Conservation (phyloP, 1,284 basidiomycete species). For the Marasmius sp. region DNA sequence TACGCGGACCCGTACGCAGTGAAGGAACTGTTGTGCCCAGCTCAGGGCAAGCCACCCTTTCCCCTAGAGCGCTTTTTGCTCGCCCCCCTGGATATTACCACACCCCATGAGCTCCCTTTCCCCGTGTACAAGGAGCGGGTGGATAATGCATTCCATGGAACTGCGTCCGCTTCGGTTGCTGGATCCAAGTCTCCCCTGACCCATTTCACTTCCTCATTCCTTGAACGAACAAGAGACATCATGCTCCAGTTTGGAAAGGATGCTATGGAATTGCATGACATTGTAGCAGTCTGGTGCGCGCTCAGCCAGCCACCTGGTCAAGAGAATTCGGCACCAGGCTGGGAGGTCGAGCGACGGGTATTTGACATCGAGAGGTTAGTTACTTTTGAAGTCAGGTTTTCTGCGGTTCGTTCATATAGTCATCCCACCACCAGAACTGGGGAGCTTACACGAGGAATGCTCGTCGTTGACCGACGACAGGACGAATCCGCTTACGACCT, state of each 20-base stretch:
- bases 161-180: constrained; percentile 42
- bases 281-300: constrained; percentile 80
- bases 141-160: constrained; percentile 55
- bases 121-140: constrained; percentile 52
- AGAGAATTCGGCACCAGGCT: constrained; percentile 39
- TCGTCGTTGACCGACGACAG: constrained; percentile 69
- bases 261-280: constrained; percentile 84
- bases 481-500: constrained; percentile 58
- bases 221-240: constrained; percentile 71
- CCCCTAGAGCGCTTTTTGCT: constrained; percentile 70
- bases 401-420: background rate
- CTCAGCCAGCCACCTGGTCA: constrained; percentile 59
- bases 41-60: constrained; percentile 37
- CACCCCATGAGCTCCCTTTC: constrained; percentile 78
- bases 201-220: constrained; percentile 79
- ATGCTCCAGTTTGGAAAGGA: constrained; percentile 78
- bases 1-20: constrained; percentile 92
- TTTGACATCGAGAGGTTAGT: constrained; percentile 70
- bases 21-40: constrained; percentile 55
- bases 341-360: constrained; percentile 49
- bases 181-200: constrained; percentile 53
- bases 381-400: constrained; percentile 11
- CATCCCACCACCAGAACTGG: constrained; percentile 33
- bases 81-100: constrained; percentile 81
- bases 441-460: constrained; percentile 71